A percentile compares a stretch with the other conserved stretches of the same genome.
These are phyloP conservation scores for Exophiala calicioides DNA, from an alignment of 2,329 filamentous ascomycete species.

Conservation along the genomic window DNA sequence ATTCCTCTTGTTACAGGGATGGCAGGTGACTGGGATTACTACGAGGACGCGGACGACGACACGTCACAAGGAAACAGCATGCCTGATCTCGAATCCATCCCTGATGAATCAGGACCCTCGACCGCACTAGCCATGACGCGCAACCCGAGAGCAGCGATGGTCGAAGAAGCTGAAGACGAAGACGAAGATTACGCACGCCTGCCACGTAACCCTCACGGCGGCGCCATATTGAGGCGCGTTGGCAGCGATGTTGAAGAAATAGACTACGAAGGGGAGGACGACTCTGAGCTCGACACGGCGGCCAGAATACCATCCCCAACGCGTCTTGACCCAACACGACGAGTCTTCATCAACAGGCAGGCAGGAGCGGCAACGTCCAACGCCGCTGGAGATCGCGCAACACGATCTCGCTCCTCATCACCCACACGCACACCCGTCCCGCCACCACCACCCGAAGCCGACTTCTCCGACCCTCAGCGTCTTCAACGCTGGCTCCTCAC, in stretches of 20 bases:
- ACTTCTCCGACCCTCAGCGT: slow-evolving; percentile 29
- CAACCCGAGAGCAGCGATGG: slow-evolving; percentile 25
- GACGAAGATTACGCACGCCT: slow-evolving; percentile 6
- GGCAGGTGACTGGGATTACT: slow-evolving; percentile 30
- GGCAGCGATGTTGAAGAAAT: slow-evolving; percentile 28
- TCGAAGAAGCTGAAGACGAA: slow-evolving; percentile 28
- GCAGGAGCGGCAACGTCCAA: too few species aligned
- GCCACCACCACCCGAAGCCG: slow-evolving; percentile 8
- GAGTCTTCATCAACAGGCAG: too few species aligned
- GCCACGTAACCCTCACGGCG: neutral
- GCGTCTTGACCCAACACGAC: too few species aligned
- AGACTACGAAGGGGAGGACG: too few species aligned
- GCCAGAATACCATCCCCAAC: too few species aligned
- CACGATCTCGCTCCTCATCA: neutral
- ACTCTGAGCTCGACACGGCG: too few species aligned
- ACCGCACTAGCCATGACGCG: slow-evolving; percentile 1
- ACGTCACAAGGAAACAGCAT: slow-evolving; percentile 20
- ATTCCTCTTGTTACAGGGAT: slow-evolving; percentile 22
- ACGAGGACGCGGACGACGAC: slow-evolving; percentile 23
- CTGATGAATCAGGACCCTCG: slow-evolving; percentile 5
- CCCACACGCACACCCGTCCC: neutral
- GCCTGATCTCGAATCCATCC: slow-evolving; percentile 26
- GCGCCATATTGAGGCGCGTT: slow-evolving; percentile 23
- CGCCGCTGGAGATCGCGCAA: too few species aligned
- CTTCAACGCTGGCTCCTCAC: slow-evolving; percentile 32